phyloP scores from a whole-genome alignment of 2,329 filamentous ascomycete genomes.

The Fusarium mangiferae region DNA sequence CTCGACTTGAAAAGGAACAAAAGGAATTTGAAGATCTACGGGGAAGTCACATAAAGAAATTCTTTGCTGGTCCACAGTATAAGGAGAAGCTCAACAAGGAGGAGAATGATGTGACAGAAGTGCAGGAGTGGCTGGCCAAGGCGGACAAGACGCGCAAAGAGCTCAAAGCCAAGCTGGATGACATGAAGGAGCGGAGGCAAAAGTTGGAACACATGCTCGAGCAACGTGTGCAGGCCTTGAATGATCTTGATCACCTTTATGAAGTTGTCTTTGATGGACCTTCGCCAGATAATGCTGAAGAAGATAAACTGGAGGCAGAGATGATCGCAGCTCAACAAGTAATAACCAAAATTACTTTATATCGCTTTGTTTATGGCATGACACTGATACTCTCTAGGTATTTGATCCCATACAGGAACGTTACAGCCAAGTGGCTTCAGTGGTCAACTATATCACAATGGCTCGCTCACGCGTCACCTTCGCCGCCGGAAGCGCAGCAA shows the following conservation, averaged over 20 bases:
- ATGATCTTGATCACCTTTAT: not conserved
- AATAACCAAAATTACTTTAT: not conserved
- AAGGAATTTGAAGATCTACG: not conserved
- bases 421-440: not conserved
- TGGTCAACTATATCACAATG: not conserved
- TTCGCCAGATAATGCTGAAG: not conserved
- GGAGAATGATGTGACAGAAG: not conserved
- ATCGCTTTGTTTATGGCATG: not conserved
- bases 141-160: constrained; percentile 1
- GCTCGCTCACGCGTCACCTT: not conserved
- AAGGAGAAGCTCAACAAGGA: not conserved
- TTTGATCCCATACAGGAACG: not conserved
- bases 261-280: not conserved
- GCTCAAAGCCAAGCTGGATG: not conserved
- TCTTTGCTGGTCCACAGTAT: not conserved
- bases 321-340: not conserved
- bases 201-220: not conserved
- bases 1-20: not conserved
- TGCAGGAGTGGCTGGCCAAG: not conserved
- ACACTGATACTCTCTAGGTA: not conserved
- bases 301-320: not conserved
- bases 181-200: not conserved
- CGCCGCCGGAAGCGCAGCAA: not conserved
- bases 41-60: not conserved
- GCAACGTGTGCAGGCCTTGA: not conserved